phyloP scores from a whole-genome alignment of 2,329 filamentous ascomycete species.

The Hymenoscyphus fraxineus region DNA sequence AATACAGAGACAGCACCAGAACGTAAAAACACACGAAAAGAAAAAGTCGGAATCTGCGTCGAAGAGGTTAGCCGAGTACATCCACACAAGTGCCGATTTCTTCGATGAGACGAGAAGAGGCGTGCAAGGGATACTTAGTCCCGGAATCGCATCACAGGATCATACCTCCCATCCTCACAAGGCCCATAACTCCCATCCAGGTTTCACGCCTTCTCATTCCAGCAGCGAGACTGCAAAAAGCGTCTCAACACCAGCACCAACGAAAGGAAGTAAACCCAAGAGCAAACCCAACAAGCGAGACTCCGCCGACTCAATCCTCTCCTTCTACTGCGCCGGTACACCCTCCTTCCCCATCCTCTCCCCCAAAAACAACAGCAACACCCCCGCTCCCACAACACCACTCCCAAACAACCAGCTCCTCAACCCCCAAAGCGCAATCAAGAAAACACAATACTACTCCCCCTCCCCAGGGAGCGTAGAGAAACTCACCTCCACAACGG shows the following conservation, averaged over 20 bases:
- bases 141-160: constrained; percentile 8
- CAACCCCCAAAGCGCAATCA: background rate
- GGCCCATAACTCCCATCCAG: constrained; percentile 8
- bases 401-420: background rate
- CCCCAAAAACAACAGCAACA: no score
- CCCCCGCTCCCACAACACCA: no score
- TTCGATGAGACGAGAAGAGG: constrained; percentile 18
- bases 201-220: background rate
- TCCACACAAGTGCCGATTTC: constrained; percentile 12
- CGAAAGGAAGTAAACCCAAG: background rate
- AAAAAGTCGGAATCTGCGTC: constrained; percentile 2
- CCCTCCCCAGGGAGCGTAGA: background rate
- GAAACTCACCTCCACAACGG: background rate
- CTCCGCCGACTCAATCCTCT: constrained; percentile 7
- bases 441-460: background rate
- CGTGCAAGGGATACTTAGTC: constrained; percentile 14
- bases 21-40: background rate
- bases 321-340: constrained; percentile 23
- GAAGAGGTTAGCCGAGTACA: constrained; percentile 14
- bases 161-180: constrained; percentile 12
- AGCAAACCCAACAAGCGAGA: background rate
- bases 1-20: no score
- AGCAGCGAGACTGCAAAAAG: background rate
- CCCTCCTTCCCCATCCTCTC: background rate
- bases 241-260: background rate